Base-by-base conservation (phyloP, 768 basidiomycete genomes). In the Gloeophyllum trabeum region DNA sequence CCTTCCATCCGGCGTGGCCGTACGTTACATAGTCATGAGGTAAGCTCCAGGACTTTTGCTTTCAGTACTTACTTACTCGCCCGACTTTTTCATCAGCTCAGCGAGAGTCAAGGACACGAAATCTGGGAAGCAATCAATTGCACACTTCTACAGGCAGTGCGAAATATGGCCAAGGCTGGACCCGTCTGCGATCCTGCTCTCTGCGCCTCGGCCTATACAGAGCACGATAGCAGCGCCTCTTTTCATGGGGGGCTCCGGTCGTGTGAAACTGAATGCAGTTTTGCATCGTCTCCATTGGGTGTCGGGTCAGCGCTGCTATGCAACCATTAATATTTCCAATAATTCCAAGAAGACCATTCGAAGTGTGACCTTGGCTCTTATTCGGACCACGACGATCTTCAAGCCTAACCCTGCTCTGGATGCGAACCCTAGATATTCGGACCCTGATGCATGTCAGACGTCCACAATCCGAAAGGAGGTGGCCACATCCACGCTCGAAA, bases 131-230 rank as follows among this genome's bases (percentile, higher is more conserved):
- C 69, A 75, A 12, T 87, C 85, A 3, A 81, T 93, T 24, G 82
- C 90, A 3, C 91, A 96, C 60, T 91, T 93, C 58, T 94, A 92
- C 57, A 77, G 91, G 6, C 64, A 78, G 36, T 81, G 88, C 57
- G 76, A 79, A 41, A 65, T 93, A 22, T 89, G 80, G 75, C 89
- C 90, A 1, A 75, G 74, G 36, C 59, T 91, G 16, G 70, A 86
- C 44, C 74, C 82, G 3, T 61, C 69, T 16, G 43, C 64, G 3
- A 66, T 79, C 18, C 72, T 96, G 14, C 68, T 76, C 2, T 69
- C 82, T 3, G 70, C 77, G 3, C 60, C 69, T 12, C 65, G 71
- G 28, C 78, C 81, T 2, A 57, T 90, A 12, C 69, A 72, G 46
- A 73, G 75, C 22, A 70, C 70, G 12, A 66, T 65, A 1, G 69